phyloP scores from a whole-genome alignment of 345 rosid genomes.

The Boechera retrofracta region DNA sequence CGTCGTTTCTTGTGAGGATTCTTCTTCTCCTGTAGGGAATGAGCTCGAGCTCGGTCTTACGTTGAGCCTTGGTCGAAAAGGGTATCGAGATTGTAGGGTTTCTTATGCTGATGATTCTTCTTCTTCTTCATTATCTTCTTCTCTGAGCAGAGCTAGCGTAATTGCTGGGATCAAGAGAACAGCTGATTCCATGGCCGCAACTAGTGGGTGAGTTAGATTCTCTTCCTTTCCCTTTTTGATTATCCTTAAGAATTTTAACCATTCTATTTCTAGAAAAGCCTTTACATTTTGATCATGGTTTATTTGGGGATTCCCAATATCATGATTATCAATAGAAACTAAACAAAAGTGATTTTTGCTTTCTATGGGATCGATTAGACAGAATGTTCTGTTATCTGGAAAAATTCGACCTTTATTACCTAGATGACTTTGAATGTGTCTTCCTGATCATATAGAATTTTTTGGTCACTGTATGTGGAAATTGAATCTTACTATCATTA shows the following conservation, averaged over 20 bases:
- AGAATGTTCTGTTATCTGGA: conserved; percentile 18
- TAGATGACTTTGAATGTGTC: conserved; percentile 18
- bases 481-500: conserved; percentile 13
- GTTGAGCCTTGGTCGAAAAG: conserved; percentile 56
- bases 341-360: background rate
- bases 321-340: background rate
- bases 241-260: conserved; percentile 13
- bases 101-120: conserved; percentile 64
- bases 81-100: conserved; percentile 52
- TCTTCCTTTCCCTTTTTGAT: background rate
- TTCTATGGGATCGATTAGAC: conserved; percentile 13
- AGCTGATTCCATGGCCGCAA: conserved; percentile 66
- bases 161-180: conserved; percentile 67
- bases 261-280: conserved; percentile 4
- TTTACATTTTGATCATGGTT: conserved; percentile 30
- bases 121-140: conserved; percentile 57
- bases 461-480: conserved; percentile 6
- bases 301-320: background rate
- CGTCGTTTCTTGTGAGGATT: conserved; percentile 75
- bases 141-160: conserved; percentile 55
- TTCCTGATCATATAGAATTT: conserved; percentile 18
- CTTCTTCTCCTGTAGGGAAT: conserved; percentile 66
- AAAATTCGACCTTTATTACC: conserved; percentile 20
- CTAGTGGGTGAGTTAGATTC: conserved; percentile 66
- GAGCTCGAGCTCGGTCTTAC: conserved; percentile 72